Percentiles rank a stretch among this genome's conserved stretches.
phyloP scores from a whole-genome alignment of 2,329 filamentous ascomycete genomes.

The Aspergillus sp. region DNA sequence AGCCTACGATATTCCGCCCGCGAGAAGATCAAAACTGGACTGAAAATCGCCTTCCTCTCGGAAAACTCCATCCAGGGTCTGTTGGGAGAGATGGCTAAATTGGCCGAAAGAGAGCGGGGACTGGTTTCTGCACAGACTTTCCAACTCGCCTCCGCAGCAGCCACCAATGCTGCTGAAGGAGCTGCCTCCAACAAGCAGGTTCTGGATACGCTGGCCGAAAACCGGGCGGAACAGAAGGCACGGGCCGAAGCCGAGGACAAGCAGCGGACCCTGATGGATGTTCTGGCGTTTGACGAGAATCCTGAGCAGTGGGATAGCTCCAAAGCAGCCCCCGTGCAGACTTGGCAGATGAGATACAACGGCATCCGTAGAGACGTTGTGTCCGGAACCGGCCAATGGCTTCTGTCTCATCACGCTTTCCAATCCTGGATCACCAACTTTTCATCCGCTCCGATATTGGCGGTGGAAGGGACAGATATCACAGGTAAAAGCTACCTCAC shows the following conservation, averaged over 20 bases:
- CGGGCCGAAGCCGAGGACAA: slow-evolving; percentile 11
- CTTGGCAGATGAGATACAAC: slow-evolving; percentile 17
- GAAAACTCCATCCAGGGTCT: slow-evolving; percentile 18
- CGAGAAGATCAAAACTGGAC: slow-evolving; percentile 11
- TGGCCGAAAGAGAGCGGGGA: slow-evolving; percentile 16
- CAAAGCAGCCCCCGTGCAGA: slow-evolving; percentile 14
- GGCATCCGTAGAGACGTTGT: slow-evolving; percentile 15
- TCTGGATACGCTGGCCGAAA: neutral
- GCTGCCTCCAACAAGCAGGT: slow-evolving; percentile 8
- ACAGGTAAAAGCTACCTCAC: slow-evolving; percentile 17
- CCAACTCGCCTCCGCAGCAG: slow-evolving; percentile 12
- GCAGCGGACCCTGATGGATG: slow-evolving; percentile 11
- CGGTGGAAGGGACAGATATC: slow-evolving; percentile 16
- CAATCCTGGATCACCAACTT: slow-evolving; percentile 10
- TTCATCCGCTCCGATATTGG: slow-evolving; percentile 9
- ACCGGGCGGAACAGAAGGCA: slow-evolving; percentile 14
- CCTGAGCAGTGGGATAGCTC: slow-evolving; percentile 12
- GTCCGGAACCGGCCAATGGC: slow-evolving; percentile 15
- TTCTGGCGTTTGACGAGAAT: slow-evolving; percentile 17
- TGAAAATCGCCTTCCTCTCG: slow-evolving; percentile 19
- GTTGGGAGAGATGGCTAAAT: slow-evolving; percentile 14
- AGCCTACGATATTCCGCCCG: slow-evolving; percentile 14
- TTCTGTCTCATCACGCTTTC: slow-evolving; percentile 14
- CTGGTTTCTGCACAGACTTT: slow-evolving; percentile 17
- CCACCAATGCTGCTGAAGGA: slow-evolving; percentile 10